These are phyloP conservation scores for Triticum dicoccoides DNA, from an alignment of 176 grass and related monocot genomes.

Conservation along the genomic window DNA sequence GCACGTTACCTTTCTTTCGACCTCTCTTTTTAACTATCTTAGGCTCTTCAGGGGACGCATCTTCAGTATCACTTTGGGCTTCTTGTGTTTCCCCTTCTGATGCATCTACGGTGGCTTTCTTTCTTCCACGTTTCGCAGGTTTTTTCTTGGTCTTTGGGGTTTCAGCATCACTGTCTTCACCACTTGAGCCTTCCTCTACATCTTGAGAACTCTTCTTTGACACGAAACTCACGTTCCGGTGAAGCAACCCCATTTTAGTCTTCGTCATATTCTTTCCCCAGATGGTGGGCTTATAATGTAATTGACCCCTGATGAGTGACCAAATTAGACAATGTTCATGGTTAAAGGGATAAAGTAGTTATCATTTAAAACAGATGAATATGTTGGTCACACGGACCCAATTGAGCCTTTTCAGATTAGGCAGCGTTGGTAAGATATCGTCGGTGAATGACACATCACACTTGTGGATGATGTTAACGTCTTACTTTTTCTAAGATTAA, in stretches of 20 bases:
- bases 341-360: background rate
- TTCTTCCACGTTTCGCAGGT: conserved; percentile 41
- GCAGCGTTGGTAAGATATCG: too few relatives aligned
- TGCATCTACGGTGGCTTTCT: conserved; percentile 36
- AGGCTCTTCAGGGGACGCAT: conserved; percentile 42
- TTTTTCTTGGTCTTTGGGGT: conserved; percentile 28
- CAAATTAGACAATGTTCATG: background rate
- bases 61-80: conserved; percentile 21
- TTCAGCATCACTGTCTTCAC: conserved; percentile 33
- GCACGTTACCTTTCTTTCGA: conserved; percentile 55
- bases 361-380: background rate
- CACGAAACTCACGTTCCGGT: conserved; percentile 23
- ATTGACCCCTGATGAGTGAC: conserved; percentile 25
- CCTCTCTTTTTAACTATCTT: conserved; percentile 42
- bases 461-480: too few relatives aligned
- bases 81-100: background rate
- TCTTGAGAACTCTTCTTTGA: conserved; percentile 53
- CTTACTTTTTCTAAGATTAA: too few relatives aligned
- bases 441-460: too few relatives aligned
- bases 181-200: conserved; percentile 19
- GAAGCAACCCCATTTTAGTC: conserved; percentile 15
- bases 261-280: conserved; percentile 5
- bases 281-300: conserved; percentile 25
- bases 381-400: background rate
- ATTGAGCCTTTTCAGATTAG: too few relatives aligned